Conservation (phyloP, 1,284 basidiomycete genomes). For the Sphagnurus paluster region DNA sequence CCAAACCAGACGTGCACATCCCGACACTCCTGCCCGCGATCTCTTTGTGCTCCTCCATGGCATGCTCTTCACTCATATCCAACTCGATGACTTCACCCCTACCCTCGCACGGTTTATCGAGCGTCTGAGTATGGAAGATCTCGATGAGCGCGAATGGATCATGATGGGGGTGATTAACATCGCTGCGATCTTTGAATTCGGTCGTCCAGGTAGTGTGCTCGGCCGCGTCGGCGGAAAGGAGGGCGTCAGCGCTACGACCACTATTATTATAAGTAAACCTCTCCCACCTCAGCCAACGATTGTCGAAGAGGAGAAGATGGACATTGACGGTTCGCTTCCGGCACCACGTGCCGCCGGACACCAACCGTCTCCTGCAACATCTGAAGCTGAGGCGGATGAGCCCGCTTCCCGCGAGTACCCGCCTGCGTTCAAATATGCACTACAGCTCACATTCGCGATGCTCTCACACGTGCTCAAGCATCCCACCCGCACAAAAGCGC, state of each 20-base stretch:
- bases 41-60: conserved; percentile 93
- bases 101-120: conserved; percentile 86
- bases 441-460: conserved; percentile 80
- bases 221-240: conserved; percentile 38
- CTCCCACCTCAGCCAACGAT: conserved; percentile 14
- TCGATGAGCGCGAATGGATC: conserved; percentile 89
- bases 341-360: conserved; percentile 11
- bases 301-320: conserved; percentile 62
- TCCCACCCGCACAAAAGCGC: conserved; percentile 60
- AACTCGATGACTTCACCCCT: conserved; percentile 87
- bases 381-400: conserved; percentile 33
- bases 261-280: conserved; percentile 23
- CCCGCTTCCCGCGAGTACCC: conserved; percentile 43
- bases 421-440: conserved; percentile 67
- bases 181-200: conserved; percentile 85
- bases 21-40: conserved; percentile 76
- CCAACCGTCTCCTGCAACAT: conserved; percentile 38
- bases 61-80: conserved; percentile 93
- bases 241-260: conserved; percentile 43
- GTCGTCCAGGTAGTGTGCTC: conserved; percentile 73
- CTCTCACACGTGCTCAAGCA: conserved; percentile 72
- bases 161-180: conserved; percentile 93
- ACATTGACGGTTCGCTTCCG: conserved; percentile 48
- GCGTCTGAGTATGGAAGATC: conserved; percentile 77
- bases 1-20: conserved; percentile 70